Percentiles rank a stretch among this genome's conserved stretches.
Evolutionary conservation across 1,139 yeast genomes (phyloP).

Genomic region (Debaryomyces nepalensis): DNA sequence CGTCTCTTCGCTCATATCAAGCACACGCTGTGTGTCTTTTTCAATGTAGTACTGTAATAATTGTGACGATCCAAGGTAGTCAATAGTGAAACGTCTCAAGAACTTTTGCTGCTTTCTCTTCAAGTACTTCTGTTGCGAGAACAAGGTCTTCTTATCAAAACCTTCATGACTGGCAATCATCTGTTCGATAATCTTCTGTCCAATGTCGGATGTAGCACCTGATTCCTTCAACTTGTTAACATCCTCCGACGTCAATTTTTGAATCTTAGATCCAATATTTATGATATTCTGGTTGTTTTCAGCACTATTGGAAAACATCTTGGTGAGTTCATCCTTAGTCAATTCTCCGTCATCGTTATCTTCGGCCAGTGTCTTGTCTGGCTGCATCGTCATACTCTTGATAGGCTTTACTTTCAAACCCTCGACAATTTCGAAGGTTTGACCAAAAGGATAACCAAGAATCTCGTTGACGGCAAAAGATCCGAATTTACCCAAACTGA

Average conservation of each 20-base stretch:
- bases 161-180: slow-evolving; percentile 84
- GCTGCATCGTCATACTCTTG: slow-evolving; percentile 33
- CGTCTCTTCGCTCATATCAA: slow-evolving; percentile 84
- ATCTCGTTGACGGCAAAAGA: slow-evolving; percentile 74
- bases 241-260: slow-evolving; percentile 72
- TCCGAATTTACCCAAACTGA: slow-evolving; percentile 91
- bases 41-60: slow-evolving; percentile 75
- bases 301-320: slow-evolving; percentile 48
- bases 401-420: slow-evolving; percentile 58
- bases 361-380: slow-evolving; percentile 31
- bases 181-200: slow-evolving; percentile 81
- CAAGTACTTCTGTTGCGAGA: slow-evolving; percentile 88
- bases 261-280: slow-evolving; percentile 77
- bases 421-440: slow-evolving; percentile 80
- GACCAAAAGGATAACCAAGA: slow-evolving; percentile 84
- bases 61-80: slow-evolving; percentile 76
- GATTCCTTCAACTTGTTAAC: slow-evolving; percentile 78
- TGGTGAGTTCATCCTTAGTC: slow-evolving; percentile 45
- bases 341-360: slow-evolving; percentile 30
- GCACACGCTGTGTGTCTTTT: slow-evolving; percentile 70
- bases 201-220: slow-evolving; percentile 64
- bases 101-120: slow-evolving; percentile 92
- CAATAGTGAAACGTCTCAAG: slow-evolving; percentile 81
- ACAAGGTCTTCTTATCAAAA: slow-evolving; percentile 86
- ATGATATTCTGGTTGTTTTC: slow-evolving; percentile 72